Conservation (phyloP, 208 protist genomes). For the Crithidia brevicula region DNA sequence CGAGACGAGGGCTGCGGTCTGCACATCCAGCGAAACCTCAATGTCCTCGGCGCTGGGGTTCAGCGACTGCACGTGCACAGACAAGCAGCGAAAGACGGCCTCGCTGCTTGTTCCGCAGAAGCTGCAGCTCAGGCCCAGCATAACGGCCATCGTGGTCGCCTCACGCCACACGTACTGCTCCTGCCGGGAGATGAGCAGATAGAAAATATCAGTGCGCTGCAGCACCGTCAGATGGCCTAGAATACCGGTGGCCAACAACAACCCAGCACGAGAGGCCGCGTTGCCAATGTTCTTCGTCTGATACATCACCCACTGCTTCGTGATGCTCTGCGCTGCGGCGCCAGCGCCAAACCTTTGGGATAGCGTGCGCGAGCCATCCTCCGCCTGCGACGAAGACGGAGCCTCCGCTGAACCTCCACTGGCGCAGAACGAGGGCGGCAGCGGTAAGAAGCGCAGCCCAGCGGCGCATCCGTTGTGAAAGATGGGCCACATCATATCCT, state of each 20-base stretch:
- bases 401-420: background rate
- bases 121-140: constrained; percentile 88
- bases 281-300: constrained; percentile 76
- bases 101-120: constrained; percentile 80
- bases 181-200: constrained; percentile 71
- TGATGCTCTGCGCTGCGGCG: constrained; percentile 44
- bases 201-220: constrained; percentile 89
- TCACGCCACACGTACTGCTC: constrained; percentile 72
- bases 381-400: too few relatives aligned
- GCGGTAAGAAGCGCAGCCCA: constrained; percentile 79
- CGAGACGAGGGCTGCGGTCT: constrained; percentile 77
- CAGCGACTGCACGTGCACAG: constrained; percentile 84
- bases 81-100: constrained; percentile 84
- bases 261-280: constrained; percentile 61
- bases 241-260: constrained; percentile 80
- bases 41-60: constrained; percentile 84
- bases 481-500: constrained; percentile 71
- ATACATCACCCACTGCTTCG: constrained; percentile 87
- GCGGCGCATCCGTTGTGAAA: constrained; percentile 91
- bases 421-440: constrained; percentile 24
- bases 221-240: constrained; percentile 78
- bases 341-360: background rate
- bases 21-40: constrained; percentile 85
- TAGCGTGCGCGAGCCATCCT: background rate
- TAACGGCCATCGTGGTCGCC: constrained; percentile 77